Evolutionary conservation across 2,329 filamentous ascomycete species (phyloP), one percentile per base, ranked within the genome.

Genomic region (Alternaria solani): DNA sequence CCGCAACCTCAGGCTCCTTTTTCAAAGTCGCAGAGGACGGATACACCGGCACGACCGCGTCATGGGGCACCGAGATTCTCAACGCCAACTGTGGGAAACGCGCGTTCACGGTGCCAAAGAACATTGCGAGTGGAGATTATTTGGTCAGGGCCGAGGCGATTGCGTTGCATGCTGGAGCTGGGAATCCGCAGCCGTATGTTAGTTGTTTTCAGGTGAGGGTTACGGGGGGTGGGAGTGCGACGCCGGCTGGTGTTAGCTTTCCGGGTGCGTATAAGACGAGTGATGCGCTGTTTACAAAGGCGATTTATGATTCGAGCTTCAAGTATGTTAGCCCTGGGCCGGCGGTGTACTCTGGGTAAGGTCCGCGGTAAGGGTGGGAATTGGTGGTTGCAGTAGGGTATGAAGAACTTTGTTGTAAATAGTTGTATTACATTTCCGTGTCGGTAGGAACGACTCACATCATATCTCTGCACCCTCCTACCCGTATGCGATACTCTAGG

Each of bases 1-100:
- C 72, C 7, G 74, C 75, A 0, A 70, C 57, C 5, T 67, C 62
- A 0, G 75, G 62, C 5, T 77, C 75, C 3, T 78, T 74, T 61
- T 78, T 78, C 74, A 78, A 78, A 66, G 75, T 78, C 28, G 75
- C 74, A 23, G 75, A 77, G 51, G 75, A 78, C 41, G 75, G 75
- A 23, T 77, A 77, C 69, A 72, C 68, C 1, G 75, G 75, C 57
- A 76, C 74, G 3, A 76, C 71, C 0, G 70, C 73, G 0, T 72
- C 74, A 1, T 78, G 75, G 75, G 75, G 75, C 12, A 78, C 75
- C 16, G 74, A 78, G 68, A 77, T 77, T 61, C 72, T 78, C 51
- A 78, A 77, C 63, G 75, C 75, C 23, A 78, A 78, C 70, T 77
- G 75, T 61, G 75, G 75, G 51, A 78, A 77, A 67, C 65, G 71